phyloP scores from a whole-genome alignment of 2,329 filamentous ascomycete genomes.

The Paraconiothyrium brasiliense region DNA sequence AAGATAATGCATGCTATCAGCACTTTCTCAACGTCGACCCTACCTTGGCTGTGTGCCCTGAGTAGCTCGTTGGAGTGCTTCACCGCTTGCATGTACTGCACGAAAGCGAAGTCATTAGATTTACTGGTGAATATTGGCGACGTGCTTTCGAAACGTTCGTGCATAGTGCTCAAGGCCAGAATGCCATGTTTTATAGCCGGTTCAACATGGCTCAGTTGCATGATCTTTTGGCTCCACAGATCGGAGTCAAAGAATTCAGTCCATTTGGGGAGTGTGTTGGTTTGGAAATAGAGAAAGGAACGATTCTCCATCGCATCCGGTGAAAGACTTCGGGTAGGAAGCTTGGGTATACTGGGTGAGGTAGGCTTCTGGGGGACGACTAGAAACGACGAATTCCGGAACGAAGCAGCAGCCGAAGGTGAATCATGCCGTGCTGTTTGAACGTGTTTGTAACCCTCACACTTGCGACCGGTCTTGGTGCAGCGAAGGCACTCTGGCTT shows the following conservation, averaged over 20 bases:
- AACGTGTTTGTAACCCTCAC: constrained; percentile 47
- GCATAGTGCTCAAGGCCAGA: constrained; percentile 40
- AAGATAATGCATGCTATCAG: constrained; percentile 44
- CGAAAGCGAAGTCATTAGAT: constrained; percentile 36
- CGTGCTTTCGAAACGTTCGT: constrained; percentile 36
- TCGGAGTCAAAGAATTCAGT: constrained; percentile 46
- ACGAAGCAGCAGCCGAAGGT: constrained; percentile 32
- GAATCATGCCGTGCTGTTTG: constrained; percentile 20
- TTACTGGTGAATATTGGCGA: constrained; percentile 25
- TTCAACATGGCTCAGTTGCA: constrained; percentile 39
- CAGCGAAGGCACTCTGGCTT: constrained; percentile 47
- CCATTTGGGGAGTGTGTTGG: constrained; percentile 39
- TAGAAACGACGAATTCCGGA: constrained; percentile 38
- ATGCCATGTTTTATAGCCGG: constrained; percentile 44
- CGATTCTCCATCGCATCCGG: constrained; percentile 35
- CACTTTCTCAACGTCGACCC: constrained; percentile 35
- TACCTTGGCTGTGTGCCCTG: constrained; percentile 29
- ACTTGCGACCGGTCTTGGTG: constrained; percentile 48
- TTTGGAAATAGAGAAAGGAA: constrained; percentile 40
- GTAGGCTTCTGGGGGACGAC: constrained; percentile 33
- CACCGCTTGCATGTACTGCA: constrained; percentile 42
- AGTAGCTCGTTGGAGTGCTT: constrained; percentile 40
- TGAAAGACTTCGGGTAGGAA: constrained; percentile 32
- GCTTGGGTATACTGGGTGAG: constrained; percentile 24
- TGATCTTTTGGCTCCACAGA: constrained; percentile 38